phyloP scores from a whole-genome alignment of 1,139 yeast species.

The Yamadazyma kanchanaburiensis region DNA sequence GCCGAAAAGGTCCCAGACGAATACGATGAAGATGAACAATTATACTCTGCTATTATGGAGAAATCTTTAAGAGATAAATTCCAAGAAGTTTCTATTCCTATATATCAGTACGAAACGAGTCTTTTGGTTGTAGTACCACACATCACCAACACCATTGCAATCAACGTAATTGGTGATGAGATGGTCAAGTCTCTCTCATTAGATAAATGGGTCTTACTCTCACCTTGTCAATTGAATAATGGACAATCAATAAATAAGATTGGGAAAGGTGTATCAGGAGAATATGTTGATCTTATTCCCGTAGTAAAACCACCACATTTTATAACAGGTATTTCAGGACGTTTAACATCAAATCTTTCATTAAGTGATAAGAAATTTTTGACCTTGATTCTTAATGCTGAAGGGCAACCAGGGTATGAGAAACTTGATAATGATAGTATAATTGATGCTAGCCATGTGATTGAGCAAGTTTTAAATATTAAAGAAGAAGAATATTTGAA shows the following conservation, averaged over 20 bases:
- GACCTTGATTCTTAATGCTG: constrained; percentile 44
- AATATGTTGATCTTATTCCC: constrained; percentile 21
- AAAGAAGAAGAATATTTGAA: constrained; percentile 19
- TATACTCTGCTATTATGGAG: constrained; percentile 35
- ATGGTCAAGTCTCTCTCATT: constrained; percentile 13
- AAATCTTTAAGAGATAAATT: constrained; percentile 21
- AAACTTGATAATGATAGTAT: constrained; percentile 36
- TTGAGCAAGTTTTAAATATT: constrained; percentile 15
- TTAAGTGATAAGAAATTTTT: constrained; percentile 12
- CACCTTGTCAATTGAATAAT: constrained; percentile 35
- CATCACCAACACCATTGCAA: constrained; percentile 26
- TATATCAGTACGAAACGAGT: constrained; percentile 13
- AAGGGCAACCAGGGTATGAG: constrained; percentile 58
- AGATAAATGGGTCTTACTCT: constrained; percentile 26
- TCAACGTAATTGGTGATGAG: constrained; percentile 26
- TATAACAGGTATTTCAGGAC: constrained; percentile 50
- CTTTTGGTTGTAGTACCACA: constrained; percentile 30
- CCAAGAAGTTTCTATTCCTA: constrained; percentile 22
- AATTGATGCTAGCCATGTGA: constrained; percentile 28
- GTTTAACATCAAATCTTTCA: constrained; percentile 31
- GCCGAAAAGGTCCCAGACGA: constrained; percentile 14
- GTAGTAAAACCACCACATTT: constrained; percentile 51
- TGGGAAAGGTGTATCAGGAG: constrained; percentile 17
- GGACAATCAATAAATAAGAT: constrained; percentile 26
- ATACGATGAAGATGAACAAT: constrained; percentile 55